These are phyloP conservation scores for Suillus bovinus DNA, from an alignment of 768 basidiomycete genomes.

Conservation along the genomic window DNA sequence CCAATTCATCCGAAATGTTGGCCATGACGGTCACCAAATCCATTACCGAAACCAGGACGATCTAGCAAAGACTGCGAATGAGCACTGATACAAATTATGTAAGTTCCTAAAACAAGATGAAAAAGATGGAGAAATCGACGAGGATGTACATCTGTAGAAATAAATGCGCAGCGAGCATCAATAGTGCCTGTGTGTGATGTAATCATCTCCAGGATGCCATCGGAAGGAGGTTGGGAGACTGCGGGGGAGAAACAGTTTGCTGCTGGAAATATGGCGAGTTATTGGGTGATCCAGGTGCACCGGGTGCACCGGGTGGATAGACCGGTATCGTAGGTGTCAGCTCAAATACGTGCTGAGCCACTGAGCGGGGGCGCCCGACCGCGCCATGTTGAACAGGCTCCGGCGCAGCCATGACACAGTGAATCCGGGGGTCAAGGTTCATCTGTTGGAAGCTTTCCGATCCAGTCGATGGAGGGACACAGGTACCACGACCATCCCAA, in stretches of 20 bases:
- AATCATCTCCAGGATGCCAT: conserved; percentile 25
- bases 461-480: conserved; percentile 24
- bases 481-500: conserved; percentile 78
- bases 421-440: conserved; percentile 79
- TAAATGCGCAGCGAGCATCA: neutral
- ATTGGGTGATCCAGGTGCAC: conserved; percentile 52
- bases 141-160: conserved; percentile 4
- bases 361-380: conserved; percentile 42
- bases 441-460: conserved; percentile 39
- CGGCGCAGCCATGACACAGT: conserved; percentile 77
- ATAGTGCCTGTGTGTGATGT: neutral
- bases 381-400: conserved; percentile 41
- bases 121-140: conserved; percentile 4
- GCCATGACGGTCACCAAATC: neutral
- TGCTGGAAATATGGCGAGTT: conserved; percentile 53
- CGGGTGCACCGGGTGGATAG: conserved; percentile 38
- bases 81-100: conserved; percentile 11
- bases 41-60: neutral
- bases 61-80: neutral
- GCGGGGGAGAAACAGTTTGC: conserved; percentile 50
- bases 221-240: conserved; percentile 49
- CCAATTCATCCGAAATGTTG: neutral
- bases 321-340: conserved; percentile 51
- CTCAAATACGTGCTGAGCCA: conserved; percentile 76
- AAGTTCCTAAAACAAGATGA: conserved; percentile 8